These are phyloP conservation scores for Termitomyces sp. DNA, from an alignment of 768 basidiomycete genomes.

Conservation along the genomic window DNA sequence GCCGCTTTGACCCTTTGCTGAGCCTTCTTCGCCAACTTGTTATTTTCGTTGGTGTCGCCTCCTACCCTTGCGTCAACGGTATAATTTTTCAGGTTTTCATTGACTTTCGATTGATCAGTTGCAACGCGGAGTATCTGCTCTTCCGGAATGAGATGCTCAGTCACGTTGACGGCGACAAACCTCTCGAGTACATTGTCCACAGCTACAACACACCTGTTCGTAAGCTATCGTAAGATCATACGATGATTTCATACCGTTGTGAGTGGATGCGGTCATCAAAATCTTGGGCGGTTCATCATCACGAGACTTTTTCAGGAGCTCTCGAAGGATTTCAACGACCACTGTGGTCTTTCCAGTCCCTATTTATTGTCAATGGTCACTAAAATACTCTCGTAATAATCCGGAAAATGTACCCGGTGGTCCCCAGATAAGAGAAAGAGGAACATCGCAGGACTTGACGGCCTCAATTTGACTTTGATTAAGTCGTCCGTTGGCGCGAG, in stretches of 20 bases:
- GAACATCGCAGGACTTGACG: slow-evolving; percentile 17
- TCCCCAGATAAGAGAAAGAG: slow-evolving; percentile 28
- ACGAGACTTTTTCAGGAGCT: slow-evolving; percentile 27
- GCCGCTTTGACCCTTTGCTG: slow-evolving; percentile 53
- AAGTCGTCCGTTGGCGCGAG: slow-evolving; percentile 17
- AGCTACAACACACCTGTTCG: slow-evolving; percentile 32
- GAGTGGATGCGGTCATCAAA: slow-evolving; percentile 68
- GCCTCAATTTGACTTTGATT: slow-evolving; percentile 55
- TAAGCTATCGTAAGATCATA: background rate
- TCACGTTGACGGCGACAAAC: slow-evolving; percentile 47
- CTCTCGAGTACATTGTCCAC: slow-evolving; percentile 69
- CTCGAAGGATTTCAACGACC: slow-evolving; percentile 53
- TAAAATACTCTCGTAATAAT: background rate
- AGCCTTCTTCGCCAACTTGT: slow-evolving; percentile 50
- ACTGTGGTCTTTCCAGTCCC: slow-evolving; percentile 73
- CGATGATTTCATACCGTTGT: slow-evolving; percentile 42
- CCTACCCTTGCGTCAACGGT: slow-evolving; percentile 63
- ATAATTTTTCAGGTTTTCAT: slow-evolving; percentile 49
- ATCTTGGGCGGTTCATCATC: slow-evolving; percentile 37
- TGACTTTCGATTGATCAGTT: slow-evolving; percentile 60
- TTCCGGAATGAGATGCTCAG: slow-evolving; percentile 37
- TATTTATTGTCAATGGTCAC: slow-evolving; percentile 16
- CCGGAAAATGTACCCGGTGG: slow-evolving; percentile 27
- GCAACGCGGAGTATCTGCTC: slow-evolving; percentile 64
- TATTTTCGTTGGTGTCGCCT: slow-evolving; percentile 60